Conservation (phyloP, 176 grass and related monocot genomes). For the Eragrostis nindensis region DNA sequence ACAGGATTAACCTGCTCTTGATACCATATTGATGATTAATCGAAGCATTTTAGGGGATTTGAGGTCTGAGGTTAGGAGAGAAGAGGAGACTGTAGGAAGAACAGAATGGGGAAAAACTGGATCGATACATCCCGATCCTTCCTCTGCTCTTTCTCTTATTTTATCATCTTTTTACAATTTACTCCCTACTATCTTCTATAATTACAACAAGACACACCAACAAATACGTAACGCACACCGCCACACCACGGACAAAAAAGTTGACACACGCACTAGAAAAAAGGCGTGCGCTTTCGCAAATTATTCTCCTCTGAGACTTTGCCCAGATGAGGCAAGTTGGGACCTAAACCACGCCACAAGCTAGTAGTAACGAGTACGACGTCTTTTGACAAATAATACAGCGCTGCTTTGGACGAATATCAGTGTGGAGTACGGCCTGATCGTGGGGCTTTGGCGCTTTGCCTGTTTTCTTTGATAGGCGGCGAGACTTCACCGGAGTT, state of each 20-base stretch:
- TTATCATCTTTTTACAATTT: too few species aligned
- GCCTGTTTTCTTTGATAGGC: not conserved
- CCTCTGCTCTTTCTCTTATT: too few species aligned
- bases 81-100: too few species aligned
- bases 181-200: too few species aligned
- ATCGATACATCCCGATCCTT: too few species aligned
- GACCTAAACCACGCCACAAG: slow-evolving; percentile 39
- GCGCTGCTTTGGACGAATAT: not conserved
- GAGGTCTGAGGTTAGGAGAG: too few species aligned
- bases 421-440: not conserved
- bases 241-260: not conserved
- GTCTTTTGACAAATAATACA: not conserved
- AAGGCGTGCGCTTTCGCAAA: not conserved
- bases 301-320: not conserved
- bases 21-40: too few species aligned
- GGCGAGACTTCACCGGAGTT: not conserved
- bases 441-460: not conserved
- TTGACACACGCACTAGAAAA: not conserved
- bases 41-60: too few species aligned
- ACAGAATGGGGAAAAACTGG: too few species aligned
- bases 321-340: not conserved
- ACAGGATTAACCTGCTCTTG: too few species aligned
- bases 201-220: too few species aligned
- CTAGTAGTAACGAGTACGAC: not conserved
- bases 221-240: not conserved